Base-by-base conservation (phyloP, 2,329 filamentous ascomycete genomes). In the Neopestalotiopsis sp. region DNA sequence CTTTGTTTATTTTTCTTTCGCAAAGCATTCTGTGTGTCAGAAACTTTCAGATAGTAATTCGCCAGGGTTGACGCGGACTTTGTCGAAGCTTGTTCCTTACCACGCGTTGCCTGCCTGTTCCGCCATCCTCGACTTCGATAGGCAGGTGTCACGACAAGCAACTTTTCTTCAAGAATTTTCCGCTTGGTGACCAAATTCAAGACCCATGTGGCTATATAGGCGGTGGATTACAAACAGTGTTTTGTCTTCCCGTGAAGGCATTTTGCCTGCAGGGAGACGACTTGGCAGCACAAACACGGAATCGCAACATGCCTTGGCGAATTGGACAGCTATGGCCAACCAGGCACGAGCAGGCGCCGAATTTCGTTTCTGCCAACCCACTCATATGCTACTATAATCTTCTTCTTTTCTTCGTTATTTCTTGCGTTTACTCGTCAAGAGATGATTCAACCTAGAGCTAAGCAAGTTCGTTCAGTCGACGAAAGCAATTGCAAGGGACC, bases 71-170 rank as follows among this genome's bases (percentile, higher is more conserved):
- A n/a, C 13, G 32, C 34, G 28, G 57, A 28, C 34, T 34, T 32
- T 34, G 28, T 34, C 59, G 59, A 62, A 62, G 59, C 59, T 38
- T 62, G 34, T 38, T 62, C 59, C n/a, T 34, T 34, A 30, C 34
- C 59, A 12, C n/a, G 59, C 59, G n/a, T 20, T 38, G 32, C 32
- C 32, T 62, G 59, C 32, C 59, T 40, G 59, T 34, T 62, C 59
- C 30, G 59, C 30, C 40, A 30, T 59, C 34, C 30, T 34, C 30
- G 34, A 34, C 59, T 62, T 38, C n/a, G 28, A 62, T 40, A 62
- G 59, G 59, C 59, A 62, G 32, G 59, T 62, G 59, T 62, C 59
- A 62, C 59, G 32, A 62, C 32, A 13, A 34, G 45, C 45, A 53
- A 53, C 45, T 53, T n/a, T 53, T 53, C 45, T 24, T 53, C 45